Evolutionary conservation across 441 rosid species (phyloP).

Genomic region (Erodium moschatum): DNA sequence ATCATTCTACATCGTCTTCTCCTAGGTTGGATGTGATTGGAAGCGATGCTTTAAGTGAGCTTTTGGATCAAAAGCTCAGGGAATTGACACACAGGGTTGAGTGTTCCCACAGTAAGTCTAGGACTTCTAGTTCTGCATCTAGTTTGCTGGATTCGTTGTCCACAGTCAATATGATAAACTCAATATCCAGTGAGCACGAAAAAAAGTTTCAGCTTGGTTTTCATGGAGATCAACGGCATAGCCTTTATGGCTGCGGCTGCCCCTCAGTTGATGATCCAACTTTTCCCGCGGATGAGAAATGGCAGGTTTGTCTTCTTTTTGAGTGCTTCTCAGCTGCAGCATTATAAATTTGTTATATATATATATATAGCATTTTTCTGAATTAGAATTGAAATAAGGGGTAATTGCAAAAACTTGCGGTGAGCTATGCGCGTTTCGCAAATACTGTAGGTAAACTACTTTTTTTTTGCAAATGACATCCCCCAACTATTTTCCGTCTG

Average conservation of each 20-base stretch:
- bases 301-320: slow-evolving; percentile 41
- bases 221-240: slow-evolving; percentile 16
- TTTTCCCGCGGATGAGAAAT: slow-evolving; percentile 24
- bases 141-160: slow-evolving; percentile 33
- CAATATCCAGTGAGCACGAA: slow-evolving; percentile 29
- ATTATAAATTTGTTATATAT: not conserved
- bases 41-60: slow-evolving; percentile 47
- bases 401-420: no score
- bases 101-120: slow-evolving; percentile 46
- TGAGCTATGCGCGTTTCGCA: no score
- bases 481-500: no score
- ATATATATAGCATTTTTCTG: no score
- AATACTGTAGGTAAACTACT: no score
- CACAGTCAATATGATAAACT: slow-evolving; percentile 23
- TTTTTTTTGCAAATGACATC: no score
- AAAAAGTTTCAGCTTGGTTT: slow-evolving; percentile 28
- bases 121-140: slow-evolving; percentile 34
- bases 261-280: slow-evolving; percentile 28
- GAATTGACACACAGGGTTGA: slow-evolving; percentile 62
- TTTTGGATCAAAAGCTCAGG: slow-evolving; percentile 69
- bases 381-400: no score
- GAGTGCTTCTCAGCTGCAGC: slow-evolving; percentile 1
- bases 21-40: slow-evolving; percentile 36
- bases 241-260: slow-evolving; percentile 30
- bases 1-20: slow-evolving; percentile 24